A percentile compares a stretch with the other conserved stretches of the same genome.
phyloP scores from a whole-genome alignment of 805 yeast genomes.

The Pichia cephalocereana region DNA sequence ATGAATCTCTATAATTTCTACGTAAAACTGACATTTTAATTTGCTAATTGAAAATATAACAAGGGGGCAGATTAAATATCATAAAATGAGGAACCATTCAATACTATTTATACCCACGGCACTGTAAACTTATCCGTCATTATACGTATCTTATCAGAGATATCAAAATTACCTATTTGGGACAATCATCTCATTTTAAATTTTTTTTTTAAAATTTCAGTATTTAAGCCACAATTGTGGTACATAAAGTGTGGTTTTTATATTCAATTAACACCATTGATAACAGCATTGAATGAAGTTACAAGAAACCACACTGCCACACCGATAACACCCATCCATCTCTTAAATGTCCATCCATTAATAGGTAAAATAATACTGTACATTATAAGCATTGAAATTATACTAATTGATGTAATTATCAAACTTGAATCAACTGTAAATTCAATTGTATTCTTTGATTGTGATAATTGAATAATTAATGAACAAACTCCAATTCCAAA shows the following conservation, averaged over 20 bases:
- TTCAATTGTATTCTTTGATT: constrained; percentile 14
- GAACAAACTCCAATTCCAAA: constrained; percentile 45
- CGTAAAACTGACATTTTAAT: constrained; percentile 1
- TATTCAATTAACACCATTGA: background rate
- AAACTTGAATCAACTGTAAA: constrained; percentile 33
- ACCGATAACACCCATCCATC: constrained; percentile 29
- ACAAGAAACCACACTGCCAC: constrained; percentile 25
- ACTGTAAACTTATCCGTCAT: too few species aligned
- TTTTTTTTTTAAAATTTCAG: too few species aligned
- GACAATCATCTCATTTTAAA: too few species aligned
- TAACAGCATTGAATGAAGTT: constrained; percentile 14
- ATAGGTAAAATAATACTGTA: constrained; percentile 34
- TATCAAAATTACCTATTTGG: too few species aligned
- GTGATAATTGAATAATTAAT: constrained; percentile 17
- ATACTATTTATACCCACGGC: too few species aligned
- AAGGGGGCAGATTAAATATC: background rate
- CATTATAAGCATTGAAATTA: constrained; percentile 30
- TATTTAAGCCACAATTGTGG: background rate
- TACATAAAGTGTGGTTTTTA: background rate
- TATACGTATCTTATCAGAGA: too few species aligned
- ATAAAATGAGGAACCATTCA: too few species aligned
- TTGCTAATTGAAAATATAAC: background rate
- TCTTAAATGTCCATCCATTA: constrained; percentile 37
- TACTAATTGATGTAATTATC: constrained; percentile 30
- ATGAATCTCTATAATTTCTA: constrained; percentile 3